These are phyloP conservation scores for Haematococcus lacustris DNA, from an alignment of 139 green algal genomes.

Conservation along the genomic window DNA sequence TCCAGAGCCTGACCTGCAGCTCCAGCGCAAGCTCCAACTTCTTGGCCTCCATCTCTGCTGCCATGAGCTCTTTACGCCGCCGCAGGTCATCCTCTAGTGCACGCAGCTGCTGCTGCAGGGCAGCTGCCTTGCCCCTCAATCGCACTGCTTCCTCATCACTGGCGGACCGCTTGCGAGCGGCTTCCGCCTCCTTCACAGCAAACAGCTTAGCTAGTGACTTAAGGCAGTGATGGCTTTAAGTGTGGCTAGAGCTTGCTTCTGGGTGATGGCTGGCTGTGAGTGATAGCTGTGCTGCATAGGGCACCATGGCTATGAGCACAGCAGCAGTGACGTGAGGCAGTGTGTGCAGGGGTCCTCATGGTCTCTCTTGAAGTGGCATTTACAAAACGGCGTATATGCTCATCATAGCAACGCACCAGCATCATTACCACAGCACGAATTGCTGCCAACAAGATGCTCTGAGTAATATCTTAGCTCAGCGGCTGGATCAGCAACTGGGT, in stretches of 20 bases:
- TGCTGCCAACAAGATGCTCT: no score
- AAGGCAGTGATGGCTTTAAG: no score
- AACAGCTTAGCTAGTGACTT: no score
- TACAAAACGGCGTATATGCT: no score
- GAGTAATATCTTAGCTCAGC: no score
- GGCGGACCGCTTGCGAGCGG: slow-evolving; percentile 2
- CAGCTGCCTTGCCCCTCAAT: slow-evolving; percentile 6
- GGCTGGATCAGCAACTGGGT: not conserved
- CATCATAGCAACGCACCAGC: no score
- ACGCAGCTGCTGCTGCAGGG: slow-evolving; percentile 9
- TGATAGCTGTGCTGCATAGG: not conserved
- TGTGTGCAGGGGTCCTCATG: no score
- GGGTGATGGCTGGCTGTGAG: not conserved
- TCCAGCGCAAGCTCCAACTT: slow-evolving; percentile 21
- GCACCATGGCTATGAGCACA: no score
- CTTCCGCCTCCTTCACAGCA: slow-evolving; percentile 22
- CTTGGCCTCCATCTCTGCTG: slow-evolving; percentile 15
- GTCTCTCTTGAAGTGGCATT: no score
- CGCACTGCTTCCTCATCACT: slow-evolving; percentile 14
- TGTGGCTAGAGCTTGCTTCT: no score
- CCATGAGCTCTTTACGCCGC: slow-evolving; percentile 3
- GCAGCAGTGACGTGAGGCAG: no score
- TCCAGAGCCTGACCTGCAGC: slow-evolving; percentile 24
- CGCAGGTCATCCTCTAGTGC: slow-evolving; percentile 10
- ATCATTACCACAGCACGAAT: no score